A percentile compares a stretch with the other conserved stretches of the same genome.
Evolutionary conservation across 495 filamentous ascomycete species (phyloP).

Genomic region (Daldinia vernicosa): DNA sequence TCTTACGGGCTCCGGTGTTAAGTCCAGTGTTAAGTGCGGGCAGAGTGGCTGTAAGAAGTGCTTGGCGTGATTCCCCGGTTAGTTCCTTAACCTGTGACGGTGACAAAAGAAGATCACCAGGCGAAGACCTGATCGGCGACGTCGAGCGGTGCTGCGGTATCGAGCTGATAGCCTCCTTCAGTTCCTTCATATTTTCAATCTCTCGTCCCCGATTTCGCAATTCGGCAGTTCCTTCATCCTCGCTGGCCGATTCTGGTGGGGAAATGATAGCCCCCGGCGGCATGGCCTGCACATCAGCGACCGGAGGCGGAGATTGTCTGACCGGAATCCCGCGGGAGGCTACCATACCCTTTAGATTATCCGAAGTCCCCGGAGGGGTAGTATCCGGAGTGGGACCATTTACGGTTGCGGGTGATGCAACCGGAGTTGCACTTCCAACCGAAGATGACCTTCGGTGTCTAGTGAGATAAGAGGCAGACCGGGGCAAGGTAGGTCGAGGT

Average conservation of each 20-base stretch:
- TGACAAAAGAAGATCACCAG: conserved; percentile 49
- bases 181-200: conserved; percentile 73
- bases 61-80: conserved; percentile 45
- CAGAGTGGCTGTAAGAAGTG: conserved; percentile 41
- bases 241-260: conserved; percentile 86
- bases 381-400: conserved; percentile 54
- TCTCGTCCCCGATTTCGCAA: conserved; percentile 56
- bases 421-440: conserved; percentile 38
- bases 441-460: conserved; percentile 61
- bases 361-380: conserved; percentile 54
- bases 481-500: conserved; percentile 67
- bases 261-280: conserved; percentile 84
- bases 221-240: conserved; percentile 75
- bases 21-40: conserved; percentile 39
- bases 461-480: conserved; percentile 79
- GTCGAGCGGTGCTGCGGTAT: conserved; percentile 73
- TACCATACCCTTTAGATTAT: conserved; percentile 59
- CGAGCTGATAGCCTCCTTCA: conserved; percentile 82
- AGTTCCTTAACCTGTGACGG: conserved; percentile 49
- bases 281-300: conserved; percentile 71
- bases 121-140: conserved; percentile 63
- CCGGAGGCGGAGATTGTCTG: conserved; percentile 80
- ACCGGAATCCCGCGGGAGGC: conserved; percentile 57
- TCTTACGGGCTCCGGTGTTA: conserved; percentile 47
- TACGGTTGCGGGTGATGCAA: conserved; percentile 43